phyloP scores from a whole-genome alignment of 1,139 yeast species.

The Sugiyamaella xylanicola region DNA sequence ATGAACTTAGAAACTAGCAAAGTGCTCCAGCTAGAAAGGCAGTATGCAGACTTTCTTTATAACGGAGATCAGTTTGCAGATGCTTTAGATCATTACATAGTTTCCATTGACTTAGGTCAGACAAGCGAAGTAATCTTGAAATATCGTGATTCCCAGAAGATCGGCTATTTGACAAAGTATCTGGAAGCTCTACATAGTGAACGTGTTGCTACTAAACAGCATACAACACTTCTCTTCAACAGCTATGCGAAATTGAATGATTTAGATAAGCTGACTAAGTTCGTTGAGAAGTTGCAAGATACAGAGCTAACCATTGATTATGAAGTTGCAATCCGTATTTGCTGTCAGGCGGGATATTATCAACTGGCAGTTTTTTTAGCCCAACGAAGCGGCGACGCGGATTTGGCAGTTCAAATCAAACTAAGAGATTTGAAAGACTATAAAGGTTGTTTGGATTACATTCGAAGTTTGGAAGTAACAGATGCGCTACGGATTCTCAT shows the following conservation, averaged over 20 bases:
- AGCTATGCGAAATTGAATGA: constrained; percentile 80
- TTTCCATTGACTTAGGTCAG: constrained; percentile 51
- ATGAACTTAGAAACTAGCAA: constrained; percentile 44
- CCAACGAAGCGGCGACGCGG: constrained; percentile 70
- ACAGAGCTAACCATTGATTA: constrained; percentile 56
- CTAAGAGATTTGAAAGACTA: constrained; percentile 68
- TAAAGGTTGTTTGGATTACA: constrained; percentile 62
- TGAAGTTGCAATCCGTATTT: constrained; percentile 67
- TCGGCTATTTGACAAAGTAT: constrained; percentile 64
- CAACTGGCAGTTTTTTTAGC: constrained; percentile 73
- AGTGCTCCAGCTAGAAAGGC: constrained; percentile 46
- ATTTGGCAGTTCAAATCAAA: constrained; percentile 74
- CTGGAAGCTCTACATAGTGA: constrained; percentile 60
- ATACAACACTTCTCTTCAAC: constrained; percentile 76
- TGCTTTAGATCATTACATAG: constrained; percentile 69
- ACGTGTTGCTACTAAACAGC: constrained; percentile 67
- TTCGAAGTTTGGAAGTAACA: constrained; percentile 71
- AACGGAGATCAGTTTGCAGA: constrained; percentile 64
- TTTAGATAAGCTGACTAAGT: constrained; percentile 57
- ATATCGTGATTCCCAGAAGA: constrained; percentile 82
- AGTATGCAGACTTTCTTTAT: constrained; percentile 73
- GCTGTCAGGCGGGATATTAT: constrained; percentile 75
- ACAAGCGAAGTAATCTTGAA: constrained; percentile 79
- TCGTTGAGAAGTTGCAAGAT: constrained; percentile 52
- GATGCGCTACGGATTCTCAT: constrained; percentile 73